Evolutionary conservation across 495 filamentous ascomycete genomes (phyloP), one percentile per base, ranked within the genome.

Genomic region (Tricharina praecox): DNA sequence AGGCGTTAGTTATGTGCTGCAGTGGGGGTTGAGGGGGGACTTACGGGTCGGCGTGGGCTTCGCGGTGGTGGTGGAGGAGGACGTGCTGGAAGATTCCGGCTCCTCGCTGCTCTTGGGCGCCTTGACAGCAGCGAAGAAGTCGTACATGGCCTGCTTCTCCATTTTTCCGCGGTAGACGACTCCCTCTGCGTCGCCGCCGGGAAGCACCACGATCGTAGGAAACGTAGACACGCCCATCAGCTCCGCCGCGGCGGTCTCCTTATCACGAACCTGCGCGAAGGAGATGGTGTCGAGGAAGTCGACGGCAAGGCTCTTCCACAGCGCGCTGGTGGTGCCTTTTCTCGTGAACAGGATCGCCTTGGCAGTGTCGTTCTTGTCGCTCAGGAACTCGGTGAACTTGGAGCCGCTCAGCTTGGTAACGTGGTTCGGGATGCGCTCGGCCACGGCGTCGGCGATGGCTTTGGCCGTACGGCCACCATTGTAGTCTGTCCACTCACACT

Each of bases 271-370:
- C 64, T 96, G 88, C 19, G 81, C 86, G 47, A 99, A 70, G 10
- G 70, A 71, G 55, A 95, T 77, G 35, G 73, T 73, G 23, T 78
- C 87, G n/a, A 86, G 67, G 63, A 88, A 96, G 51, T 96, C 92
- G 49, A 93, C 82, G 1, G 92, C 88, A 20, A 96, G 59, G 24
- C 84, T 77, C 63, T 81, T 83, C 47, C 93, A 70, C 11, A 94
- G 66, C 8, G 86, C 70, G 61, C 82, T 82, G 0, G 81, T 87
- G 11, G 79, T 80, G 1, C 87, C 88, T 65, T 96, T 96, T 49
- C 94, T 84, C 1, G 82, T 94, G 66, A 99, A 96, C 10, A 96
- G 68, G 34, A 99, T 77, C 3, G 83, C 86, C 67, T 93, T 96
- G 28, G 83, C 73, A 3, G 73, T 71, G 32, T 82, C 76, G 48